Conservation (phyloP, 2,329 filamentous ascomycete genomes). For the Hymenoscyphus salicellus region DNA sequence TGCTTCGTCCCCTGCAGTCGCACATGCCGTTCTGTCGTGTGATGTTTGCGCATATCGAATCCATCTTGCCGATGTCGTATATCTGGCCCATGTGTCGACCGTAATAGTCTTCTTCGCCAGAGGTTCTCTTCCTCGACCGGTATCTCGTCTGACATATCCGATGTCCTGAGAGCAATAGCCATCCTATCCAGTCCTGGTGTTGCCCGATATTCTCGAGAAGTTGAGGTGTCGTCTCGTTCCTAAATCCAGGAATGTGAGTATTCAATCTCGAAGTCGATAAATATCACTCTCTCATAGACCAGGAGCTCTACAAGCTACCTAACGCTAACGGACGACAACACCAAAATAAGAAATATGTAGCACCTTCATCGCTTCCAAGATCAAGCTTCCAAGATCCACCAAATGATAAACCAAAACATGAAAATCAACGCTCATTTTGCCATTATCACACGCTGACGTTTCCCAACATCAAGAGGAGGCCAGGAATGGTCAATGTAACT, state of each 20-base stretch:
- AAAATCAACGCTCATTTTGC: slow-evolving; percentile 1
- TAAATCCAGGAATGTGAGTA: slow-evolving; percentile 1
- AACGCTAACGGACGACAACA: neutral
- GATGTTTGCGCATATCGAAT: neutral
- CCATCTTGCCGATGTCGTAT: neutral
- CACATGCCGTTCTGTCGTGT: neutral
- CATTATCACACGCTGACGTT: neutral
- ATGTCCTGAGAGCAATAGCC: neutral
- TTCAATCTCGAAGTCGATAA: neutral
- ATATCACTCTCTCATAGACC: neutral
- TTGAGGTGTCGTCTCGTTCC: neutral
- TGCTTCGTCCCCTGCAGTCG: neutral
- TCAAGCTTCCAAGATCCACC: neutral
- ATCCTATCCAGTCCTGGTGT: neutral
- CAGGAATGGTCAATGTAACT: slow-evolving; percentile 4
- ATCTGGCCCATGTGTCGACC: neutral
- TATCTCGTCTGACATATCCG: neutral
- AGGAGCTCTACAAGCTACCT: neutral
- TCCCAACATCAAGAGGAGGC: neutral
- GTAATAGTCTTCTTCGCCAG: neutral
- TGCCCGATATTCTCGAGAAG: neutral
- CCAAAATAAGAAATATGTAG: neutral
- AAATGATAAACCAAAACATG: slow-evolving; percentile 1
- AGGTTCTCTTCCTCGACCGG: neutral
- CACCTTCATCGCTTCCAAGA: slow-evolving; percentile 3